Evolutionary conservation across 352 stramenopile species (phyloP).

Genomic region (Globisporangium iwayamae): DNA sequence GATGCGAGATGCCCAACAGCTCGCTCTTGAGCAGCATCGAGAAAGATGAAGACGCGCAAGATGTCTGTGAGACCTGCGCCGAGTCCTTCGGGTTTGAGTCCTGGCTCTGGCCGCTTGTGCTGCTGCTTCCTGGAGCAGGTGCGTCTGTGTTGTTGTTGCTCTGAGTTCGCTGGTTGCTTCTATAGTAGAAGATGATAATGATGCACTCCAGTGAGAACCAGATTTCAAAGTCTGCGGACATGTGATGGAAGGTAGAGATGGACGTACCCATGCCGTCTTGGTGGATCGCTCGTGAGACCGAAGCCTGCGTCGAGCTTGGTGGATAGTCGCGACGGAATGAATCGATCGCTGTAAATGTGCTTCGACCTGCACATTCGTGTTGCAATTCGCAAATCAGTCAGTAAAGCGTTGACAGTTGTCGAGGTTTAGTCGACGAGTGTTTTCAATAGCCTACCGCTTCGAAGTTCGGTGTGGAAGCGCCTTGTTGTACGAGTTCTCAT

Average conservation of each 20-base stretch:
- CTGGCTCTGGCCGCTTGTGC: neutral
- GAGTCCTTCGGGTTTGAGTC: conserved; percentile 8
- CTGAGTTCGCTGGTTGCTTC: conserved; percentile 18
- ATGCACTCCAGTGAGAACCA: neutral
- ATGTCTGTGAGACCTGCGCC: conserved; percentile 1
- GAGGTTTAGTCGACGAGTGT: too few relatives aligned
- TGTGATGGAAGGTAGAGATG: neutral
- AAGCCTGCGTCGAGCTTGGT: conserved; percentile 81
- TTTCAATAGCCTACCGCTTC: conserved; percentile 34
- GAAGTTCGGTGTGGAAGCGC: conserved; percentile 41
- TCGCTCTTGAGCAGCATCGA: conserved; percentile 81
- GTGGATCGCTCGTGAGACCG: conserved; percentile 46
- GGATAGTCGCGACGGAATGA: conserved; percentile 71
- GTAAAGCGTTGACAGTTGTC: too few relatives aligned
- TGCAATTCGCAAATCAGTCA: neutral
- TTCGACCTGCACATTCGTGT: conserved; percentile 37
- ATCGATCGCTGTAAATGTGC: conserved; percentile 86
- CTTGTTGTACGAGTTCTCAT: conserved; percentile 35
- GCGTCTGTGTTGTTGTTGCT: conserved; percentile 14
- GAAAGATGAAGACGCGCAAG: conserved; percentile 37
- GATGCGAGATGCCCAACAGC: conserved; percentile 50
- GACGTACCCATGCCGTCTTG: conserved; percentile 22
- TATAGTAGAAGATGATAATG: neutral
- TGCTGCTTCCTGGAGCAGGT: neutral
- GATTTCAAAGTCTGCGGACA: neutral